Base-by-base conservation (phyloP, 2,329 filamentous ascomycete genomes). In the Phialophora tarda region DNA sequence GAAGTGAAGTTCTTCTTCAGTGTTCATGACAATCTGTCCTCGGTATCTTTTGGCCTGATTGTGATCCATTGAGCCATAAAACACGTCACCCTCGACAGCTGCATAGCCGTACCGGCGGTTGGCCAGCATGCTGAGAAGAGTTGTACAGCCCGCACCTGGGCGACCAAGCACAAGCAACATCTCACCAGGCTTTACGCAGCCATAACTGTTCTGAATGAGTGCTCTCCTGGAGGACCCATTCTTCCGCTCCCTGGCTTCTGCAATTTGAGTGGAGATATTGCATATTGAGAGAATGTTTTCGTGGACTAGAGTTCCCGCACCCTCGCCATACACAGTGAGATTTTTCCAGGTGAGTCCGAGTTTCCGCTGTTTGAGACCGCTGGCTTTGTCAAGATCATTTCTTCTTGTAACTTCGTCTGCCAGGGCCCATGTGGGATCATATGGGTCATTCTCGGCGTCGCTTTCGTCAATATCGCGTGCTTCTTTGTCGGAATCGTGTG, bases 1-100 rank as follows among this genome's bases (percentile, higher is more conserved):
- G 74, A 93, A 93, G 78, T 93, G 91, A 4, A 90, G 88, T 75
- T 96, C 92, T 47, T 91, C 88, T 77, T 95, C 91, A 65, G 91
- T 91, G 0, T 90, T 93, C 79, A 95, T 95, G 76, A 95, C 93
- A 69, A 90, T 91, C 78, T 96, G 91, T 70, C 92, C 68, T 55
- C 91, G 87, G 90, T 95, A 94, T 44, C 92, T 86, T 74, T 91
- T 80, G 63, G 2, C 86, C 81, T 73, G 79, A 76, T 21, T 54
- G 26, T 93, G 75, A 96, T 87, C 69, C 91, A 87, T 0, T 90
- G 89, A 11, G 82, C 80, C 3, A 95, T 88, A 59, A 92, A 92
- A 72, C 93, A 89, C 26, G 89, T 91, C 78, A 95, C 91, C 67
- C 92, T 92, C 4, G 91, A 87, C 71, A 96, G 86, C 0, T 91